Base-by-base conservation (phyloP, 352 stramenopile genomes). In the Phytopythium oedochilum region DNA sequence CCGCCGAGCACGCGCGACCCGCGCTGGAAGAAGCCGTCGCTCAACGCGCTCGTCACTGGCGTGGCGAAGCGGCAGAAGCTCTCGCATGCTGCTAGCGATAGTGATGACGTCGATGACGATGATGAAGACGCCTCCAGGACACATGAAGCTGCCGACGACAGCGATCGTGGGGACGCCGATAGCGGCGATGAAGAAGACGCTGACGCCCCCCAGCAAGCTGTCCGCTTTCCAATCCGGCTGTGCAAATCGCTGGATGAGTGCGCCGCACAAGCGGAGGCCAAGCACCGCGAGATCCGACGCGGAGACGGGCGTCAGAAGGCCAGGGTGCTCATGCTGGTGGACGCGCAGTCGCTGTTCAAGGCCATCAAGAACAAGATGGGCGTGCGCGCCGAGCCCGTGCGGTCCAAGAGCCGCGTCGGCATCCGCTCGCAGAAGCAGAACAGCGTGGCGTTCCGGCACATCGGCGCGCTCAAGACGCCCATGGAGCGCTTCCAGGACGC, bases 21-120 rank as follows among this genome's bases (percentile, higher is more conserved):
- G 55, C 78, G 77, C 6, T 91, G 80, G 80, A 88, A 86, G 53
- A 91, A 88, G 59, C 78, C 68, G 25, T 79, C 68, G 22, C 66
- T 72, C 0, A 63, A 78, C 25, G 48, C 54, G 14, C 52, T 88
- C 8, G 68, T 88, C 44, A 57, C 63, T 12, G 52, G 51, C 23
- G 61, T 82, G 17, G 64, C 59, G 22, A 81, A 75, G 56, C 68
- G 72, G 25, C 77, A 71, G 10, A 81, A 79, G 68, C 50, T 78
- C 5, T 55, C 57, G 22, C 40, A 57, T 4, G 36, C 57, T 4
- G 55, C 57, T 14, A 55, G 64, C 32, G 61, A 47, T 10, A 54
- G 65, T 32, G 61, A 54, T 31, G 60, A 57, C 17, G 60, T 63
- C 20, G 63, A 71, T 4, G 63, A 73, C 5, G 43, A 55, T n/a